phyloP scores from a whole-genome alignment of 257 asterid species.

The Fraxinus pennsylvanica region DNA sequence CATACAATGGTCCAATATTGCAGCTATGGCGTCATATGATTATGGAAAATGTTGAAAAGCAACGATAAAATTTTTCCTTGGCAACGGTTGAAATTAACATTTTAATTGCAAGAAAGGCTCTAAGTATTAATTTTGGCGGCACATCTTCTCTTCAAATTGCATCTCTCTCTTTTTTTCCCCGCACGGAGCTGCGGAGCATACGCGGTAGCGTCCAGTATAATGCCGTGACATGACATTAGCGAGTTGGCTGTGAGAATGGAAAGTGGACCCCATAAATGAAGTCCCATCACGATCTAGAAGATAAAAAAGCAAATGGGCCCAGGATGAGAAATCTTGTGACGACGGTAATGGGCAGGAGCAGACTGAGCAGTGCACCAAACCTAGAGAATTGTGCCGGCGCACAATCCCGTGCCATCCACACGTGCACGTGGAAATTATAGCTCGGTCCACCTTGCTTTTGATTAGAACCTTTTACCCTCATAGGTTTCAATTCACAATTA shows the following conservation, averaged over 20 bases:
- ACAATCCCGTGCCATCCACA: slow-evolving; percentile 11
- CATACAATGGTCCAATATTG: no score
- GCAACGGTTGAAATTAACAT: no score
- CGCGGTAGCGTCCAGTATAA: no score
- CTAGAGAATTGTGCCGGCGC: slow-evolving; percentile 34
- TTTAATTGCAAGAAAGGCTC: no score
- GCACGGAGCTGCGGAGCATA: no score
- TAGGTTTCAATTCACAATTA: not conserved
- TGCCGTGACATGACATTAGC: not conserved
- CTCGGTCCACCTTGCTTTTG: not conserved
- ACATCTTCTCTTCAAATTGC: no score
- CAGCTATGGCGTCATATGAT: no score
- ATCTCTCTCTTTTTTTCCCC: no score
- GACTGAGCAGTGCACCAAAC: not conserved
- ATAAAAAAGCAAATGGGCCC: not conserved
- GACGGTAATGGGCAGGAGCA: not conserved
- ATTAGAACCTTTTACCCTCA: not conserved
- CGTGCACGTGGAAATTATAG: not conserved
- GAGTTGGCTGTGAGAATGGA: not conserved
- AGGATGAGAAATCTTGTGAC: slow-evolving; percentile 14
- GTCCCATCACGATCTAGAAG: not conserved
- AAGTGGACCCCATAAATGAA: not conserved
- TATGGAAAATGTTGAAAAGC: no score
- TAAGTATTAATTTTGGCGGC: no score
- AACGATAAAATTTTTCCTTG: no score